Percentiles rank a stretch among this genome's conserved stretches.
phyloP scores from a whole-genome alignment of 2,329 filamentous ascomycete species.

The Botrytis hyacinthi region DNA sequence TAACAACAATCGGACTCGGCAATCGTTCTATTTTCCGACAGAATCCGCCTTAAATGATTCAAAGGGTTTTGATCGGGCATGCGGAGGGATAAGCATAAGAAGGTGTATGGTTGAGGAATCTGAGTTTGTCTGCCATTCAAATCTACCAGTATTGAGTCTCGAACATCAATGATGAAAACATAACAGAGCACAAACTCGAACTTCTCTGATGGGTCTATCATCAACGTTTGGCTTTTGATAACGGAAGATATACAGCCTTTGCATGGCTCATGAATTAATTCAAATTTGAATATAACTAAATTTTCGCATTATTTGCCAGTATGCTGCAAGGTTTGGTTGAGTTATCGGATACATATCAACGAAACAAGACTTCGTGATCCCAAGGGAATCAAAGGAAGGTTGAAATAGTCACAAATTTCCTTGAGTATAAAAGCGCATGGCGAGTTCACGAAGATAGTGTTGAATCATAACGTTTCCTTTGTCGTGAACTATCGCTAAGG shows the following conservation, averaged over 20 bases:
- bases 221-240: not conserved
- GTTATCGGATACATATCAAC: too few relatives aligned
- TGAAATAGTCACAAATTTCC: too few relatives aligned
- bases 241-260: not conserved
- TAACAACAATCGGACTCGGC: not conserved
- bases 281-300: too few relatives aligned
- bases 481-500: not conserved
- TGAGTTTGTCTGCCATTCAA: not conserved
- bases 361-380: too few relatives aligned
- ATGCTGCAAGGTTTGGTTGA: not conserved
- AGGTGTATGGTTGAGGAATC: too few relatives aligned
- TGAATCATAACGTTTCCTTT: not conserved
- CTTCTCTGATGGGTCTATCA: not conserved
- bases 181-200: not conserved
- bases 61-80: not conserved
- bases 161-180: not conserved
- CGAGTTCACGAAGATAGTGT: not conserved
- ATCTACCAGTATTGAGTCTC: not conserved
- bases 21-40: not conserved
- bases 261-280: not conserved
- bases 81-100: not conserved
- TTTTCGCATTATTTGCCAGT: too few relatives aligned
- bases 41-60: not conserved
- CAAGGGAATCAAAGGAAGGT: too few relatives aligned
- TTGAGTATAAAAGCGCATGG: not conserved